phyloP scores from a whole-genome alignment of 2,329 filamentous ascomycete species.

The Cladosporium sp. region DNA sequence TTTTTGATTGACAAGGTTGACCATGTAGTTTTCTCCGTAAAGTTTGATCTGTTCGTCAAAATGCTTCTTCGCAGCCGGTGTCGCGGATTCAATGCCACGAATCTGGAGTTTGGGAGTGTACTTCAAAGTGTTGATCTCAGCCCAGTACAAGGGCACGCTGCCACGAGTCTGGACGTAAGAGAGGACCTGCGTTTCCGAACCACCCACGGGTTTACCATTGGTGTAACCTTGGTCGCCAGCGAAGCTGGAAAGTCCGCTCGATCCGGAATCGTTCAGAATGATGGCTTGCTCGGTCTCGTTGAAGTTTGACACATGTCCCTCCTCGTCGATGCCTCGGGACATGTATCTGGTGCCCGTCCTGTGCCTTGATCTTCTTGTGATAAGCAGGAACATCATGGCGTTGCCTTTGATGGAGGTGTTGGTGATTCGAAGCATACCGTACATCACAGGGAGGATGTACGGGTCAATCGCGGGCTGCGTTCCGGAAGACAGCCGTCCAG shows the following conservation, averaged over 20 bases:
- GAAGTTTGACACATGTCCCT: conserved; percentile 96
- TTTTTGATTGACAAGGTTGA: conserved; percentile 96
- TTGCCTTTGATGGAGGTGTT: conserved; percentile 82
- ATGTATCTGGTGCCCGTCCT: conserved; percentile 92
- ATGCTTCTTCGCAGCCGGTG: conserved; percentile 75
- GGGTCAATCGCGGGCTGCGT: conserved; percentile 77
- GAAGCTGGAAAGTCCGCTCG: conserved; percentile 69
- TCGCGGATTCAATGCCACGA: conserved; percentile 74
- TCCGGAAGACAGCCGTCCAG: conserved; percentile 59
- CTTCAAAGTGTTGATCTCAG: conserved; percentile 87
- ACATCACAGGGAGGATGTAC: conserved; percentile 93
- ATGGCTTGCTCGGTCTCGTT: conserved; percentile 97
- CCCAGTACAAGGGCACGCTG: conserved; percentile 94
- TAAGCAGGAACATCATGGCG: conserved; percentile 77
- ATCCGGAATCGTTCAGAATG: conserved; percentile 76
- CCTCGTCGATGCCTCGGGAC: conserved; percentile 86
- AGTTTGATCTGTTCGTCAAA: conserved; percentile 90
- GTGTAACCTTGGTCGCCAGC: conserved; percentile 71
- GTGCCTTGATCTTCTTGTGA: conserved; percentile 83
- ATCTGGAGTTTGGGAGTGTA: conserved; percentile 91
- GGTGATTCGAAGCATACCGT: conserved; percentile 90
- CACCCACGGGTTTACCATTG: conserved; percentile 63
- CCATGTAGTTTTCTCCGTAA: conserved; percentile 95
- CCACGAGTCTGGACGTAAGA: conserved; percentile 96
- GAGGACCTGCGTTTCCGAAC: conserved; percentile 79